These are phyloP conservation scores for Alternaria incomplexa DNA, from an alignment of 2,329 filamentous ascomycete species.

Conservation along the genomic window DNA sequence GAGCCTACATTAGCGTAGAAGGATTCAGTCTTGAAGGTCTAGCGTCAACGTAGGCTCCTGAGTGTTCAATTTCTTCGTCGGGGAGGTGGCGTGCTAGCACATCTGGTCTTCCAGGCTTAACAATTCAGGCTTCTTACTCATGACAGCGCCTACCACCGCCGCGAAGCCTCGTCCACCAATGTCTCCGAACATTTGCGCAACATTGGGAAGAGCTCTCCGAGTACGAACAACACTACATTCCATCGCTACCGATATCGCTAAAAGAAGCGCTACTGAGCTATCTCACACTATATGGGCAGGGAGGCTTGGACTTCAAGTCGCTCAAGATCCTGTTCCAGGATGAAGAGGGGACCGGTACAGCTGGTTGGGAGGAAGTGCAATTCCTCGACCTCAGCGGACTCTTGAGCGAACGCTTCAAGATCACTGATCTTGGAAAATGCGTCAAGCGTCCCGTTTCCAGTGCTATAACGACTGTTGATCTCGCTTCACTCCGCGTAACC, in stretches of 20 bases:
- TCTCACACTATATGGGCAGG: constrained; percentile 57
- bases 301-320: constrained; percentile 50
- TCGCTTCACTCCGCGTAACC: constrained; percentile 21
- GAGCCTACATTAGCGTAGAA: background rate
- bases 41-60: background rate
- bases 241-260: constrained; percentile 57
- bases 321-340: constrained; percentile 59
- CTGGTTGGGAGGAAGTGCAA: constrained; percentile 53
- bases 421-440: constrained; percentile 58
- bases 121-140: constrained; percentile 29
- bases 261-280: constrained; percentile 64
- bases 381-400: constrained; percentile 61
- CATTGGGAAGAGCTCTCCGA: constrained; percentile 64
- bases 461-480: constrained; percentile 10
- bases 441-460: constrained; percentile 27
- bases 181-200: constrained; percentile 60
- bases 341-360: constrained; percentile 39
- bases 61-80: background rate
- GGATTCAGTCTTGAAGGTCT: background rate
- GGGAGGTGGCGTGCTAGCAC: background rate
- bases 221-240: constrained; percentile 63
- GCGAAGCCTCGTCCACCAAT: constrained; percentile 56
- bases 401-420: constrained; percentile 55
- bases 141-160: constrained; percentile 38
- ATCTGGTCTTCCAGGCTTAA: constrained; percentile 15